Percentiles rank a stretch among this genome's conserved stretches.
Evolutionary conservation across 192 early-diverging fungal species (phyloP).

Genomic region (Ambispora gerdemannii): DNA sequence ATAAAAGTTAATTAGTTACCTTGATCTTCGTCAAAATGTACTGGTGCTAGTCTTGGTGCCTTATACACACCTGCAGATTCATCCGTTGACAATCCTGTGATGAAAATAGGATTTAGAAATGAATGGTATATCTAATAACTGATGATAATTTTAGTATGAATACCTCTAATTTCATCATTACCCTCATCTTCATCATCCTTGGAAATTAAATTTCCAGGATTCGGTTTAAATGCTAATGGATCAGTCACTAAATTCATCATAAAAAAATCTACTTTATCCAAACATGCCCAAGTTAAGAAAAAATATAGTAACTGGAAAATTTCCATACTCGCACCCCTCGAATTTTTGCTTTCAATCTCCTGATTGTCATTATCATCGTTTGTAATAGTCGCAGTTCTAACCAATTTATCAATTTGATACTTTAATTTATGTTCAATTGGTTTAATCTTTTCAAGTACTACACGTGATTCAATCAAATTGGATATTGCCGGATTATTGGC

Average conservation of each 20-base stretch:
- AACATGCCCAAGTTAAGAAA: too few relatives aligned
- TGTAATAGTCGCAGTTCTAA: constrained; percentile 60
- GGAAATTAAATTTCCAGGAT: constrained; percentile 63
- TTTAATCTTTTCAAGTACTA: constrained; percentile 89
- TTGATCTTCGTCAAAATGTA: constrained; percentile 77
- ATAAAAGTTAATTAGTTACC: constrained; percentile 5
- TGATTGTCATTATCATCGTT: constrained; percentile 38
- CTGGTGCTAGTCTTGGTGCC: constrained; percentile 80
- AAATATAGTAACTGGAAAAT: too few relatives aligned
- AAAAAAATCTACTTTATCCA: constrained; percentile 26
- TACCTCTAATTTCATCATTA: constrained; percentile 6
- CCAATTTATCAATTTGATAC: constrained; percentile 96
- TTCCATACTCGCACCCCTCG: too few relatives aligned
- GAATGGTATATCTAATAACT: background rate
- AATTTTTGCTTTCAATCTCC: too few relatives aligned
- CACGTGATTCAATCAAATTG: constrained; percentile 73
- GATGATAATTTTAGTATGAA: background rate
- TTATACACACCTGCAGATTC: constrained; percentile 68
- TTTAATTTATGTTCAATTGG: constrained; percentile 92
- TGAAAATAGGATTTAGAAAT: constrained; percentile 21
- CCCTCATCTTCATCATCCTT: constrained; percentile 42
- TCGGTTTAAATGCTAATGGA: constrained; percentile 90
- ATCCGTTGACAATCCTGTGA: constrained; percentile 22
- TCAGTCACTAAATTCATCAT: constrained; percentile 55
- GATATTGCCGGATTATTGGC: constrained; percentile 60